Percentiles rank a stretch among this genome's conserved stretches.
phyloP scores from a whole-genome alignment of 805 yeast genomes.

The Pichia paraexigua region DNA sequence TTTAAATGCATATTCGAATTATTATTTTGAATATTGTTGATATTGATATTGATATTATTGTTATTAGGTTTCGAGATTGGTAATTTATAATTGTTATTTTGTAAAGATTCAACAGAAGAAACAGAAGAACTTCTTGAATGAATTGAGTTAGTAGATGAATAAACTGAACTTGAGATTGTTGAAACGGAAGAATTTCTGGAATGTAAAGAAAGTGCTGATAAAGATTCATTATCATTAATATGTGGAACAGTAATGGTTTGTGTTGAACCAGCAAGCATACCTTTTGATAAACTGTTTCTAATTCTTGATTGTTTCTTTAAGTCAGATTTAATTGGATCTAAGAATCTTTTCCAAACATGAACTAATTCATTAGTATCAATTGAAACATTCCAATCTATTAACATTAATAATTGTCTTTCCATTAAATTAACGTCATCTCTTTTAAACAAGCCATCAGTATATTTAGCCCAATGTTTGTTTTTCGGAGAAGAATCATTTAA shows the following conservation, averaged over 20 bases:
- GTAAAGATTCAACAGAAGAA: slow-evolving; percentile 14
- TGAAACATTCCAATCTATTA: slow-evolving; percentile 63
- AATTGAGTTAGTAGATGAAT: slow-evolving; percentile 17
- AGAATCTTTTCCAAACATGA: slow-evolving; percentile 35
- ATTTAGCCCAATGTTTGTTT: slow-evolving; percentile 71
- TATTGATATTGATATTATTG: background rate
- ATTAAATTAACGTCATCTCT: slow-evolving; percentile 65
- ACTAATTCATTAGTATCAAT: slow-evolving; percentile 39
- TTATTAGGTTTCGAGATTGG: background rate
- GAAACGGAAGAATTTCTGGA: slow-evolving; percentile 11
- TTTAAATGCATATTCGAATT: background rate
- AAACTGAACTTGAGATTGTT: slow-evolving; percentile 6
- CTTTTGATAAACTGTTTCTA: slow-evolving; percentile 23
- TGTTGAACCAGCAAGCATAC: slow-evolving; percentile 24
- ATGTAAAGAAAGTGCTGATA: slow-evolving; percentile 1
- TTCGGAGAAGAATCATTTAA: slow-evolving; percentile 76
- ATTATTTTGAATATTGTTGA: background rate
- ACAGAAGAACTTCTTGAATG: slow-evolving; percentile 28
- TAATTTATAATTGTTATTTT: background rate
- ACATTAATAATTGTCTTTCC: slow-evolving; percentile 67
- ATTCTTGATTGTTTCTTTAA: slow-evolving; percentile 26
- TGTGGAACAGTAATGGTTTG: slow-evolving; percentile 21
- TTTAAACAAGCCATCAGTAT: slow-evolving; percentile 66
- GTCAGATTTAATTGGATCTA: slow-evolving; percentile 42
- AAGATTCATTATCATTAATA: background rate